Conservation (phyloP, 495 filamentous ascomycete genomes). For the Tuber indicum region DNA sequence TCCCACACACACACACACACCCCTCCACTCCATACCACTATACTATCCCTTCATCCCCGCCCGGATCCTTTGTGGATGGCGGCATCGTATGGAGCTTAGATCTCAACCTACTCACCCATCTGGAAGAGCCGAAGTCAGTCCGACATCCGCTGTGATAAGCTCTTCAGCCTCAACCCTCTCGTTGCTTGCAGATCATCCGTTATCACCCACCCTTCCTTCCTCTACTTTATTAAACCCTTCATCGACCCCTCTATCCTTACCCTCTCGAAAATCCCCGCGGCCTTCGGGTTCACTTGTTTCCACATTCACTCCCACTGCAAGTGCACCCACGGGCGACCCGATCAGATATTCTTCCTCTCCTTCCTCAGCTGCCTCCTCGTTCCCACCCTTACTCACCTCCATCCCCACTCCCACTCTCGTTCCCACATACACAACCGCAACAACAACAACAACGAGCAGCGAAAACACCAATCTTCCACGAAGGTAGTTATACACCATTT, state of each 20-base stretch:
- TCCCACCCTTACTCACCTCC: constrained; percentile 6
- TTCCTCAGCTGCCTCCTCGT: not conserved
- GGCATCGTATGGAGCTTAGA: constrained; percentile 43
- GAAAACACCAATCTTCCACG: constrained; percentile 34
- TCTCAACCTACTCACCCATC: constrained; percentile 37
- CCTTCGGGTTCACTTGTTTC: constrained; percentile 8
- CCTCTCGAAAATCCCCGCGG: constrained; percentile 16
- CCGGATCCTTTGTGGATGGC: constrained; percentile 38
- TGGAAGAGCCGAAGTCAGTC: constrained; percentile 40
- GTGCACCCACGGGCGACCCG: constrained; percentile 9
- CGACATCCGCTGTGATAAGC: constrained; percentile 33
- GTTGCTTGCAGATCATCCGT: constrained; percentile 30
- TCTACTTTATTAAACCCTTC: constrained; percentile 15
- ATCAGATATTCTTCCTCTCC: constrained; percentile 9
- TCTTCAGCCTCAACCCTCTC: constrained; percentile 36
- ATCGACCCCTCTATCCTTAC: constrained; percentile 9
- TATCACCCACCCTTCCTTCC: constrained; percentile 31
- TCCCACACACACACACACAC: constrained; percentile 4
- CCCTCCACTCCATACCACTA: not conserved
- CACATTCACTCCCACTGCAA: constrained; percentile 10
- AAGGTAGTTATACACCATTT: constrained; percentile 42
- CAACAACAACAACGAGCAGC: constrained; percentile 8
- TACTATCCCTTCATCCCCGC: not conserved
- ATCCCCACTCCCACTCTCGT: constrained; percentile 9
- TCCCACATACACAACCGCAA: constrained; percentile 9